Base-by-base conservation (phyloP, 2,329 filamentous ascomycete species). In the Clonostachys byssicola region DNA sequence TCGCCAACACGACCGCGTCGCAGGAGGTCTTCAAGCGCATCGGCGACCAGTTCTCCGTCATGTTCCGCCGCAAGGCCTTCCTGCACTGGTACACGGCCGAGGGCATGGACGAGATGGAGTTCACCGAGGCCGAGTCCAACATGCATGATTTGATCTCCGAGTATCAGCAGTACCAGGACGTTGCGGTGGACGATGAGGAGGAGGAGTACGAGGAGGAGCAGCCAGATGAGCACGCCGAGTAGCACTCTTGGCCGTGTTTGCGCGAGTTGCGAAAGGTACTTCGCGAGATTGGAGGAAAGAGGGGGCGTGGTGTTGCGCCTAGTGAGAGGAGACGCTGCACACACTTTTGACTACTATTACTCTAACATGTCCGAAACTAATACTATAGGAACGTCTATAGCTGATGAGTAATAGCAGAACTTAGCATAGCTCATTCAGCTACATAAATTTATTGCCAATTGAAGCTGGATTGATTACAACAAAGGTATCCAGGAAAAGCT, bases 51-150 rank as follows among this genome's bases (percentile, higher is more conserved):
- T 99, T 99, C 85, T 91, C 88, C 77, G 94, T 92, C 71, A 99
- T 99, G 94, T 99, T 99, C 88, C 85, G 94, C 79, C 91, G 94
- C 78, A 99, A 97, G 89, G 94, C 94, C 86, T 99, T 99, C 91
- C 89, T 99, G 85, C 94, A 97, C 82, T 99, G 94, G 94, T 99
- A 99, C 80, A 99, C 94, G 84, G 92, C 92, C 68, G 94, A 99
- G 84, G 94, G 94, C 79, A 99, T 99, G 94, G 94, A 99, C 77
- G 94, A 99, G 87, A 97, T 99, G 94, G 94, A 99, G 81, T 99
- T 99, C 82, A 99, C 94, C 69, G 94, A 99, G 84, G 94, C 94
- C 62, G 94, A 99, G 86, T 95, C 89, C 77, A 99, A 99, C 83
- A 97, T 99, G 94, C 97, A 99, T 81, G 94, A 99, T 74, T 80